phyloP scores from a whole-genome alignment of 1,284 basidiomycete species.

The Trichosporon coremiiforme region DNA sequence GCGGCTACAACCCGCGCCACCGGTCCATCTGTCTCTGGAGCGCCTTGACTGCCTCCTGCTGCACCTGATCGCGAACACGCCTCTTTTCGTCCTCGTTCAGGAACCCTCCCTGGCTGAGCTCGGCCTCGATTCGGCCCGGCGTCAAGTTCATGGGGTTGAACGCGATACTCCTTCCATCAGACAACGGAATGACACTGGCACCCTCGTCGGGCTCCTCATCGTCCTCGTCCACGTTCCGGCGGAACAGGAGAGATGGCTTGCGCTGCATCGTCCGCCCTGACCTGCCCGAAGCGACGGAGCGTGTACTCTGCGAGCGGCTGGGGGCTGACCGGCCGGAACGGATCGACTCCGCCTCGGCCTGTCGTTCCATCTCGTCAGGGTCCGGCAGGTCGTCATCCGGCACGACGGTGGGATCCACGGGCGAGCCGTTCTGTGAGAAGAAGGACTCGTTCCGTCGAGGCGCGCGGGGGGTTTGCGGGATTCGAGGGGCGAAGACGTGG shows the following conservation, averaged over 20 bases:
- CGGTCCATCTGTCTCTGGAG: slow-evolving; percentile 42
- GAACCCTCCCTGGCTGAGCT: slow-evolving; percentile 43
- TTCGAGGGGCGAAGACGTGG: slow-evolving; percentile 49
- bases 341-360: slow-evolving; percentile 12
- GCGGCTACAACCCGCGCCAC: slow-evolving; percentile 37
- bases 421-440: slow-evolving; percentile 44
- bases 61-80: slow-evolving; percentile 24
- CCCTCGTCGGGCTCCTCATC: slow-evolving; percentile 23
- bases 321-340: slow-evolving; percentile 3
- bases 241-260: slow-evolving; percentile 47
- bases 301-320: not conserved
- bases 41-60: slow-evolving; percentile 39
- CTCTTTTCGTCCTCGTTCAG: slow-evolving; percentile 41
- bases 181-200: slow-evolving; percentile 34
- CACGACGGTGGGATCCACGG: slow-evolving; percentile 24
- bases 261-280: not conserved
- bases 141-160: slow-evolving; percentile 46
- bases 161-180: slow-evolving; percentile 42
- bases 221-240: slow-evolving; percentile 35
- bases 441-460: slow-evolving; percentile 42
- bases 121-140: slow-evolving; percentile 42
- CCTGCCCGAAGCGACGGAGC: not conserved
- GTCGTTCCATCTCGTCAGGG: slow-evolving; percentile 43
- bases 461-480: slow-evolving; percentile 49
- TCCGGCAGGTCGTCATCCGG: slow-evolving; percentile 47